Base-by-base conservation (phyloP, 2,329 filamentous ascomycete genomes). In the Hypoxylon sp. region DNA sequence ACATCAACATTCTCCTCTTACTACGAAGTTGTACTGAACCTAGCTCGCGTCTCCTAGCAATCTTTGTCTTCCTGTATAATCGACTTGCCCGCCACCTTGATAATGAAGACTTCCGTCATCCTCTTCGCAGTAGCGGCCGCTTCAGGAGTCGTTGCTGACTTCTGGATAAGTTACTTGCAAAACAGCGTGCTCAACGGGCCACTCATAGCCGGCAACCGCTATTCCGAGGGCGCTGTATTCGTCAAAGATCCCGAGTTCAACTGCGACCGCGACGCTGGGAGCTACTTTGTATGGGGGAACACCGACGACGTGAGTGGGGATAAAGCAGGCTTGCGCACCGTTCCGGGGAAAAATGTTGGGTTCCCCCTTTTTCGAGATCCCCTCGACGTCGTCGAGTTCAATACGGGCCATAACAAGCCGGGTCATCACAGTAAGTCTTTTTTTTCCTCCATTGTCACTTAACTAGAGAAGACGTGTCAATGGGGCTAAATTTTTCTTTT, bases 371-470 rank as follows among this genome's bases (percentile, higher is more conserved):
- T 64, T 11, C 57, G 64, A 10, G 64, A 71, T 46, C 64, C 66
- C 2, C 59, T 71, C 2, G 55, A 68, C 2, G 17, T 60, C 21
- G 65, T 70, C 36, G 70, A 71, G 64, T 67, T 72, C 50, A 70
- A 72, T n/a, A 70, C 67, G 2, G 52, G 57, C 34, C 13, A 30
- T 10, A 38, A 51, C 17, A 55, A 43, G 43, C 59, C 64, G 1
- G 68, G 67, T 5, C 69, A 72, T 41, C 65, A 70, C 14, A 73
- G 71, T 71, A 68, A 38, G 58, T 45, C 14, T 13, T 13, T 56
- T n/a, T 34, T 14, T 9, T 19, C 3, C 41, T 10, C 3, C 25
- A 25, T 2, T 45, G n/a, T n/a, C n/a, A n/a, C n/a, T n/a, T n/a
- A n/a, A n/a, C n/a, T n/a, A n/a, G n/a, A 32, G 7, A n/a, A 38